These are phyloP conservation scores for Phytophthora pseudosyringae DNA, from an alignment of 352 stramenopile species.

Conservation along the genomic window DNA sequence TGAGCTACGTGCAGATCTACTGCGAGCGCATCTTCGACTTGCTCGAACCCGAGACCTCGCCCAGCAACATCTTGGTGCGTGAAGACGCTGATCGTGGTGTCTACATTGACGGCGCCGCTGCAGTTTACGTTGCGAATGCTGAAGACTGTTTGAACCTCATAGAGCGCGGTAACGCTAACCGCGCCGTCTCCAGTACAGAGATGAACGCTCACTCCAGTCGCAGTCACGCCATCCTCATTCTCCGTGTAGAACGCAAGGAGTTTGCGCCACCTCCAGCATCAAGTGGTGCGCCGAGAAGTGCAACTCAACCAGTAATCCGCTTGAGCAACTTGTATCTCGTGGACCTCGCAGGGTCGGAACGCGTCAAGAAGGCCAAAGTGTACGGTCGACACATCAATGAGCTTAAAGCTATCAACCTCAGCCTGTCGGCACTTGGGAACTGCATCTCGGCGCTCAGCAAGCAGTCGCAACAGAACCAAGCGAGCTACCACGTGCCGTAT, in stretches of 20 bases:
- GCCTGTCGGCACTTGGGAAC: slow-evolving; percentile 74
- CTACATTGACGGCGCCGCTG: slow-evolving; percentile 67
- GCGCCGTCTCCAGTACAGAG: slow-evolving; percentile 79
- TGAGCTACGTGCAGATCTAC: slow-evolving; percentile 87
- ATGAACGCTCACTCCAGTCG: slow-evolving; percentile 91
- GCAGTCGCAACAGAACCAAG: slow-evolving; percentile 36
- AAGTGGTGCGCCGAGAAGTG: neutral
- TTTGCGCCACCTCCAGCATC: slow-evolving; percentile 25
- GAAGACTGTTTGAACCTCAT: slow-evolving; percentile 58
- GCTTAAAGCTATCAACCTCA: slow-evolving; percentile 78
- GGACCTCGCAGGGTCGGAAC: slow-evolving; percentile 74
- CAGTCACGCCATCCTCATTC: slow-evolving; percentile 87
- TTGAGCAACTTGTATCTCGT: slow-evolving; percentile 74
- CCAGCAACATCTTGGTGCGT: slow-evolving; percentile 60
- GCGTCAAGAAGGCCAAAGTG: slow-evolving; percentile 71
- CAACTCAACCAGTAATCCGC: slow-evolving; percentile 45
- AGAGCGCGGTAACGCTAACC: slow-evolving; percentile 62
- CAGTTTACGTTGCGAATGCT: slow-evolving; percentile 47
- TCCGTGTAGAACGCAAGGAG: slow-evolving; percentile 83
- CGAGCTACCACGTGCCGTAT: slow-evolving; percentile 67
- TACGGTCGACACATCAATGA: slow-evolving; percentile 66
- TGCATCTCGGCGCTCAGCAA: slow-evolving; percentile 77
- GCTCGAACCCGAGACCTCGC: slow-evolving; percentile 48
- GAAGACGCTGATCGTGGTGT: slow-evolving; percentile 70
- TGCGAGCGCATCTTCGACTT: slow-evolving; percentile 82